Base-by-base conservation (phyloP, 306 rosid genomes). In the Medicago arabica region DNA sequence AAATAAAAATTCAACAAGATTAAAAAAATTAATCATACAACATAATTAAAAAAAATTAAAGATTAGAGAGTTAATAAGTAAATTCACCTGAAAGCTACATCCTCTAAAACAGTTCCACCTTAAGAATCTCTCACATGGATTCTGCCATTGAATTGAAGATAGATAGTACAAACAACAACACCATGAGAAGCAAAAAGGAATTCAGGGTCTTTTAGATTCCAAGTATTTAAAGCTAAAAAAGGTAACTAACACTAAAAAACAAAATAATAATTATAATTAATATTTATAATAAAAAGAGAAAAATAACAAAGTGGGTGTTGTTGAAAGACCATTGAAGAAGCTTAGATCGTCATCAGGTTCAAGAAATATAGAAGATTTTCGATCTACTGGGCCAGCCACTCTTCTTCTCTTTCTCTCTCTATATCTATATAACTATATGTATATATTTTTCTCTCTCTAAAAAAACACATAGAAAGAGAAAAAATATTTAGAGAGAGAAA, bases 321-420 rank as follows among this genome's bases (percentile, higher is more conserved):
- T 71, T 18, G 85, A 53, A 88, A 87, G 88, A 79, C 93, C 92
- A 87, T 84, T 85, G 90, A 90, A 76, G 72, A 64, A 85, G 89
- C 85, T 82, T 83, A 87, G 97, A 91, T 94, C 93, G 88, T 90
- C 96, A 76, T 74, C 86, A 78, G 74, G 75, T 80, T 77, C 85
- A 86, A 85, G 87, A 87, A 88, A 83, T 74, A 67, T 39, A 77
- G 80, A 76, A 23, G 28, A 89, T 91, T 92, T 95, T 96, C 61
- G 98, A 94, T 94, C 97, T 85, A 85, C 92, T 87, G 98, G 96
- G 97, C 93, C 96, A 93, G 79, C 88, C 84, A 18, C 72, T 78
- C 69, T 39, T 78, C 69, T 39, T 78, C 78, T 81, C 84, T 34
- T 78, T 81, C 84, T 34, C 88, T 81, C 84, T 83, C 83, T 28